Base-by-base conservation (phyloP, 371 early-diverging fungal genomes). In the Rozella allomycis region DNA sequence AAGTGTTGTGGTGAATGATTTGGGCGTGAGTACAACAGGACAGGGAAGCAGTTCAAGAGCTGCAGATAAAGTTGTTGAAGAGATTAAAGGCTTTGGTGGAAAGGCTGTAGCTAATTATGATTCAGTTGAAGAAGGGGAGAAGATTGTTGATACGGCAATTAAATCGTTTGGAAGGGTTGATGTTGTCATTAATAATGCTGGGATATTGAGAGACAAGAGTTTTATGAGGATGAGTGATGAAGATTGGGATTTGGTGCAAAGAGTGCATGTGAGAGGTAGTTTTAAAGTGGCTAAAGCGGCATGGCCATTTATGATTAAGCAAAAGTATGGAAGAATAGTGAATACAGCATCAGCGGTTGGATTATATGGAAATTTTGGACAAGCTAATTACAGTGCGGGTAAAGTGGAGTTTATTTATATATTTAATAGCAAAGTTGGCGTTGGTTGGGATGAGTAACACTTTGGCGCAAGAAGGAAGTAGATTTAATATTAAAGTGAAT, bases 41-140 rank as follows among this genome's bases (percentile, higher is more conserved):
- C 42, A 43, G 17, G 69, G 17, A 8, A 20, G n/a, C n/a, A 29
- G 30, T 13, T 7, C 12, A 9, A 29, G 13, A 9, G 94, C 91
- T 25, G 97, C 97, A 28, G 93, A 93, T 57, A 53, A 74, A 12
- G 93, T 94, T 26, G 97, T 94, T 16, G 72, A 77, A 18, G 90
- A 96, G 54, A 96, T 96, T 52, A 57, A 56, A 17, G 57, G 62
- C 31, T 63, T 68, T 10, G 97, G 97, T 22, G 96, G 94, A 39
- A 67, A 72, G 46, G 94, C 97, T 4, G 84, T 93, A 11, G 86
- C 93, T 37, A 90, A 93, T 67, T 90, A 91, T 54, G 73, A 93
- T 60, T 83, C 85, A 19, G 97, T 96, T 18, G 78, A 84, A 36
- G 77, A 86, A 33, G 94, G 93, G 35, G 83, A 81, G 30, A 81